Percentiles rank a stretch among this genome's conserved stretches.
These are phyloP conservation scores for Adansonia rubrostipa DNA, from an alignment of 441 rosid genomes.

Conservation along the genomic window DNA sequence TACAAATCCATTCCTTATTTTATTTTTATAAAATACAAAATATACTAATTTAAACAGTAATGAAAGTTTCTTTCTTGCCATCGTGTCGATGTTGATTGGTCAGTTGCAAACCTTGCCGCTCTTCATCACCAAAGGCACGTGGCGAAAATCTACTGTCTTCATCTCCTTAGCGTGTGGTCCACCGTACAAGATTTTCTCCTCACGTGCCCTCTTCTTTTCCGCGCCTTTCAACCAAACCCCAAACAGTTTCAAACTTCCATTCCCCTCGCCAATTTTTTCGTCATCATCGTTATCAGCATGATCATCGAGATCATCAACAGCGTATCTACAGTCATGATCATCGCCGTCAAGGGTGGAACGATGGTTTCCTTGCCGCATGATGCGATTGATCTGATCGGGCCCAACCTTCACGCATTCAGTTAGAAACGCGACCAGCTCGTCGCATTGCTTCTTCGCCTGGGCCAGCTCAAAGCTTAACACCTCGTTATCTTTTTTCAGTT, in stretches of 20 bases:
- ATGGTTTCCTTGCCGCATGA: slow-evolving; percentile 52
- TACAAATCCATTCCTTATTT: neutral
- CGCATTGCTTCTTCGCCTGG: slow-evolving; percentile 65
- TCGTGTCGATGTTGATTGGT: neutral
- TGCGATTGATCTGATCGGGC: slow-evolving; percentile 70
- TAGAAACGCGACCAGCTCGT: slow-evolving; percentile 64
- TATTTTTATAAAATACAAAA: neutral
- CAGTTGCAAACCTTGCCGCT: slow-evolving; percentile 57
- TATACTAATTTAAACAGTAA: no score
- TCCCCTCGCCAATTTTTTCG: slow-evolving; percentile 29
- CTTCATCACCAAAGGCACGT: slow-evolving; percentile 46
- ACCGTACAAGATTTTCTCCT: slow-evolving; percentile 47
- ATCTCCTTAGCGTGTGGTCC: slow-evolving; percentile 54
- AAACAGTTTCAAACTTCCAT: slow-evolving; percentile 66
- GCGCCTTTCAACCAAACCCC: slow-evolving; percentile 75
- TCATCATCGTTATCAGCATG: neutral
- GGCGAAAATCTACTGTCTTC: slow-evolving; percentile 42
- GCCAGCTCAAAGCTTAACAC: slow-evolving; percentile 58
- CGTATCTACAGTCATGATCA: slow-evolving; percentile 13
- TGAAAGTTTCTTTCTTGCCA: no score
- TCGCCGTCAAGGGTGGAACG: slow-evolving; percentile 38
- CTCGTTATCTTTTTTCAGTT: slow-evolving; percentile 58
- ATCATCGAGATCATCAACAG: neutral
- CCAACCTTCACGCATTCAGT: slow-evolving; percentile 60
- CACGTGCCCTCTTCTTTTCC: slow-evolving; percentile 60